Conservation (phyloP, 805 yeast genomes). For the Candida insectorum region DNA sequence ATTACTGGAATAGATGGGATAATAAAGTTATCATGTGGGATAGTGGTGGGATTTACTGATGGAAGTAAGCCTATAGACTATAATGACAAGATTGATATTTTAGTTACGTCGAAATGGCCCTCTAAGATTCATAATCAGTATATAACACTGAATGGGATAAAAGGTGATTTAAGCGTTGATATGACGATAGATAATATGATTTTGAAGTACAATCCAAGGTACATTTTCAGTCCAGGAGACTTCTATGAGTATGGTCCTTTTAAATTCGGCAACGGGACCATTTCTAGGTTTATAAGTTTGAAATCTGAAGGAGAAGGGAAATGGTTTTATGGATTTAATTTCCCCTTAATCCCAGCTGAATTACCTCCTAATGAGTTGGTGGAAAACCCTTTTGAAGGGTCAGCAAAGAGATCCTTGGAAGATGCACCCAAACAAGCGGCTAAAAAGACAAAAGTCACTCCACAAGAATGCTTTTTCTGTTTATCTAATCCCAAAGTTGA, state of each 20-base stretch:
- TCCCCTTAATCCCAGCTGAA: slow-evolving; percentile 10
- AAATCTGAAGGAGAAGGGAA: slow-evolving; percentile 53
- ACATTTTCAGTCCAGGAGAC: slow-evolving; percentile 61
- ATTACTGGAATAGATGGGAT: slow-evolving; percentile 26
- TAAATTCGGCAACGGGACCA: slow-evolving; percentile 46
- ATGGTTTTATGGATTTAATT: slow-evolving; percentile 75
- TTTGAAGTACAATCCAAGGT: slow-evolving; percentile 50
- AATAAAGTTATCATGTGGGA: slow-evolving; percentile 39
- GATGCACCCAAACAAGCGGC: slow-evolving; percentile 12
- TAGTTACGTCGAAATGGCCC: slow-evolving; percentile 58
- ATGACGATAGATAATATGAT: slow-evolving; percentile 44
- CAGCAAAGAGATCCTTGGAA: slow-evolving; percentile 10
- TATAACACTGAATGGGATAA: slow-evolving; percentile 31
- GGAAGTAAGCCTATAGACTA: slow-evolving; percentile 13
- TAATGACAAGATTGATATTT: slow-evolving; percentile 42
- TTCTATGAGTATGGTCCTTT: slow-evolving; percentile 58
- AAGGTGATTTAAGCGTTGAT: slow-evolving; percentile 6
- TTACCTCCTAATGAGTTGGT: slow-evolving; percentile 8
- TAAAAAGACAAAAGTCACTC: slow-evolving; percentile 45
- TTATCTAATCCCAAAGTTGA: slow-evolving; percentile 75
- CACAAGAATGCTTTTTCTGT: slow-evolving; percentile 76
- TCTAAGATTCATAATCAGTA: slow-evolving; percentile 1
- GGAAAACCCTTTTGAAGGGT: slow-evolving; percentile 24
- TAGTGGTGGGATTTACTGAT: slow-evolving; percentile 46
- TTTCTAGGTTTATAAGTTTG: slow-evolving; percentile 65